phyloP scores from a whole-genome alignment of 2,329 filamentous ascomycete genomes.

The Penicillium frequentans region DNA sequence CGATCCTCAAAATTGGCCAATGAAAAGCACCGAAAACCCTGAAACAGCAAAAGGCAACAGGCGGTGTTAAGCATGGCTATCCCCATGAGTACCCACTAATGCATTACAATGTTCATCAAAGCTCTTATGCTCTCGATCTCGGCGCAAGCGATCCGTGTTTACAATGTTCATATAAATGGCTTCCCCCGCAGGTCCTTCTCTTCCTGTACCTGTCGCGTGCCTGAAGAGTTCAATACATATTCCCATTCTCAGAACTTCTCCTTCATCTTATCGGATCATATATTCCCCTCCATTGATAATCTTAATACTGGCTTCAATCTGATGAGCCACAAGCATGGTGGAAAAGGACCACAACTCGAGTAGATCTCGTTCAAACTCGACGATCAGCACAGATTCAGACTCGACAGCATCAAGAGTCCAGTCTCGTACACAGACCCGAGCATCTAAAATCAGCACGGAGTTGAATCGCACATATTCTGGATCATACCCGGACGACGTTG shows the following conservation, averaged over 20 bases:
- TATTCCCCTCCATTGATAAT: background rate
- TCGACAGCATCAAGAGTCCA: conserved; percentile 1
- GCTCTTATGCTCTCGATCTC: conserved; percentile 8
- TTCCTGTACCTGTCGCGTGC: background rate
- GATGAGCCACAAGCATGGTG: background rate
- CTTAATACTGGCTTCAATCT: background rate
- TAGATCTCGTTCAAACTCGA: conserved; percentile 4
- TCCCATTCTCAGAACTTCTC: background rate
- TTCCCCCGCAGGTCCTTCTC: background rate
- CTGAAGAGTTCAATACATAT: background rate
- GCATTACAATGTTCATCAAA: conserved; percentile 1
- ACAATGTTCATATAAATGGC: conserved; percentile 4
- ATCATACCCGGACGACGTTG: background rate
- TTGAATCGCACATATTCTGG: background rate
- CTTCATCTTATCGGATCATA: background rate
- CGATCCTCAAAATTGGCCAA: conserved; percentile 4
- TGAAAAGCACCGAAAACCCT: background rate
- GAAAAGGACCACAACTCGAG: conserved; percentile 1
- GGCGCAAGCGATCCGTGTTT: conserved; percentile 5
- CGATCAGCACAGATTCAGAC: background rate
- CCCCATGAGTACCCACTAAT: conserved; percentile 4
- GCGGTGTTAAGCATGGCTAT: conserved; percentile 11
- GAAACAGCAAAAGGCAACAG: background rate
- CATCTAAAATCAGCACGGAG: background rate
- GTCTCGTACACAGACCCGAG: background rate